A percentile compares a stretch with the other conserved stretches of the same genome.
These are phyloP conservation scores for Didymella lethalis DNA, from an alignment of 2,329 filamentous ascomycete genomes.

Conservation along the genomic window DNA sequence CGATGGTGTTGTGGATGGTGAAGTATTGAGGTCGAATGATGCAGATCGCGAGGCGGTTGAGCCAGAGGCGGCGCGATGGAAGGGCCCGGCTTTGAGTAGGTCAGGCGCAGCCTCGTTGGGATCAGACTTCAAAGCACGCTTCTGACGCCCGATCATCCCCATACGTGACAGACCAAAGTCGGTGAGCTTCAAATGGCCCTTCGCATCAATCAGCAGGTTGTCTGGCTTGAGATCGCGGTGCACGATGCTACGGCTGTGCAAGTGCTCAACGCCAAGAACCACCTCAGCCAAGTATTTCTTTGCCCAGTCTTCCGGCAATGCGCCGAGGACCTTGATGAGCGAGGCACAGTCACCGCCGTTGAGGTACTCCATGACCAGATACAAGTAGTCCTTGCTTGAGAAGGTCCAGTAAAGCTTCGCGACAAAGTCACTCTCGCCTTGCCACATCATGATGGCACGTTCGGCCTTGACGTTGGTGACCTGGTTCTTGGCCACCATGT, in stretches of 20 bases:
- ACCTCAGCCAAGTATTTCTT: conserved; percentile 98
- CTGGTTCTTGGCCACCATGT: conserved; percentile 99
- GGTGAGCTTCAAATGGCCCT: conserved; percentile 94
- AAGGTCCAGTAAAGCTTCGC: conserved; percentile 99
- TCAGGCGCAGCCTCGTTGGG: conserved; percentile 84
- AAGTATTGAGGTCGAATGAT: conserved; percentile 86
- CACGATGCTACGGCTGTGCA: conserved; percentile 93
- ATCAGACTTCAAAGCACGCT: conserved; percentile 78
- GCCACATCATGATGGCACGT: conserved; percentile 99
- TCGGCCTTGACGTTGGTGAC: conserved; percentile 99
- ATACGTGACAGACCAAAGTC: conserved; percentile 97
- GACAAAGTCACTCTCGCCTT: conserved; percentile 98
- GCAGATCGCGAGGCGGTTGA: conserved; percentile 81
- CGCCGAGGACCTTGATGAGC: conserved; percentile 91
- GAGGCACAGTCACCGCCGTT: conserved; percentile 98
- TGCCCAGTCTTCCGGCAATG: conserved; percentile 94
- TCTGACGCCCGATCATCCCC: conserved; percentile 95
- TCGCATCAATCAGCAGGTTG: conserved; percentile 95
- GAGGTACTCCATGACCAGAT: conserved; percentile 98
- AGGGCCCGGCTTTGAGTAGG: conserved; percentile 89
- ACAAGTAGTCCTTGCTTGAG: conserved; percentile 98
- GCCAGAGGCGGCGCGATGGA: conserved; percentile 82
- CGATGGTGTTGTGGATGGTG: conserved; percentile 83
- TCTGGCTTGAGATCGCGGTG: conserved; percentile 97
- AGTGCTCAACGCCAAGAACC: conserved; percentile 93